Evolutionary conservation across 257 asterid genomes (phyloP), one percentile per base, ranked within the genome.

Genomic region (Solanum habrochaites): DNA sequence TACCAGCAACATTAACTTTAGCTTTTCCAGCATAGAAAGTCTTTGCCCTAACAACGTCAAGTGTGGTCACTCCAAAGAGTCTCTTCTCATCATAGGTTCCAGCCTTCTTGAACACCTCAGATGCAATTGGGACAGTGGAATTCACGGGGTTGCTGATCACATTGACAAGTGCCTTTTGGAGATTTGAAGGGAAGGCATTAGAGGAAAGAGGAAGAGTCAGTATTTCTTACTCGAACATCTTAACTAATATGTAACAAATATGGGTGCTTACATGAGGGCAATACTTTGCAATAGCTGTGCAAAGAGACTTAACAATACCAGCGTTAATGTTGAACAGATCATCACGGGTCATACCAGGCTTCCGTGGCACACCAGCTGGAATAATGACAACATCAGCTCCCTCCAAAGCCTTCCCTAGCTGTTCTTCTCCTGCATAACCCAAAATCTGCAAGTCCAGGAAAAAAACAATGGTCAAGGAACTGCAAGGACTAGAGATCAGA

Each of bases 401-500:
- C 85, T 93, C 95, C 84, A 94, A 89, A 40, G 97, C 98, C 85
- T 93, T 88, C 42, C 92, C 93, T 21, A 94, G 93, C 89, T 94
- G 93, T 27, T 92, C 98, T 4, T 94, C 97, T 25, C 93, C 91
- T 45, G 91, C 93, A 86, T 88, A 94, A 27, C 98, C 97, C 85
- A 90, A 88, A 80, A 94, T 95, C 98, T 94, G 89, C 80, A 39
- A 67, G 67, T 43, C 21, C 52, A 86, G 29, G 49, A 11, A 72
- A 47, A 58, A 74, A 32, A 8, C 10, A n/a, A n/a, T 52, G 69
- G 69, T 31, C 85, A 49, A 80, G 66, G 64, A 77, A 78, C 69
- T 47, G 67, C 70, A 81, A 31, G 70, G 70, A 81, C 58, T 49
- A 81, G 31, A 45, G 31, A 11, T 31, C 85, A 81, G 70, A 81